Percentiles rank a stretch among this genome's conserved stretches.
Evolutionary conservation across 2,329 filamentous ascomycete species (phyloP).

Genomic region (Fonsecaea pugnacius): DNA sequence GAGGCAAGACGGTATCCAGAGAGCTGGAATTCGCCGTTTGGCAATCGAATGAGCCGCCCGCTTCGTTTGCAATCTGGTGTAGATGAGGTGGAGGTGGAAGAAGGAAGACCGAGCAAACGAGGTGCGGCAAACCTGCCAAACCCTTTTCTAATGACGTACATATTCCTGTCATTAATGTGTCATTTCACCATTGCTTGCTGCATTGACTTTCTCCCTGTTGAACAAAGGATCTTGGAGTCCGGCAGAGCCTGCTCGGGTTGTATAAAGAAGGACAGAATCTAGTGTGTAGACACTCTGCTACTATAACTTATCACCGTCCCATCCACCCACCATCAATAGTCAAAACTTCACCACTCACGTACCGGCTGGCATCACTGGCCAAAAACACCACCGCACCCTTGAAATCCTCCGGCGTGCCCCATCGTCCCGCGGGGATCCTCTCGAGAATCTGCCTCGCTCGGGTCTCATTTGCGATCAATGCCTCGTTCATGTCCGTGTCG

Average conservation of each 20-base stretch:
- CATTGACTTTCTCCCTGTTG: neutral
- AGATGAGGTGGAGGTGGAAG: neutral
- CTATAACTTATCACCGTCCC: conserved; percentile 27
- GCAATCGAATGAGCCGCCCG: neutral
- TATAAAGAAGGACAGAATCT: neutral
- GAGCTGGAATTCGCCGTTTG: neutral
- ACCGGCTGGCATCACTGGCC: conserved; percentile 51
- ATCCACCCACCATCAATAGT: conserved; percentile 43
- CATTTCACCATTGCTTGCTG: conserved; percentile 70
- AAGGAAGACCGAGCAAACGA: no score
- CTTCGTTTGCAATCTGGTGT: neutral
- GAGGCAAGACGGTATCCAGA: neutral
- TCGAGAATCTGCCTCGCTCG: conserved; percentile 74
- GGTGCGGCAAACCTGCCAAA: conserved; percentile 7
- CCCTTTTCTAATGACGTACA: neutral
- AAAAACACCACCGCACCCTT: conserved; percentile 57
- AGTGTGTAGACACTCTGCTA: neutral
- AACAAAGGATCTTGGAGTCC: neutral
- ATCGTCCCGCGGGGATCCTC: conserved; percentile 80
- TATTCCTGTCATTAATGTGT: conserved; percentile 61
- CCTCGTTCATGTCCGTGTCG: conserved; percentile 91
- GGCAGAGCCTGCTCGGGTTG: neutral
- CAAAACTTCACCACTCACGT: conserved; percentile 55
- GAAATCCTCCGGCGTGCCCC: conserved; percentile 67
- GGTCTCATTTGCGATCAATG: conserved; percentile 72